phyloP scores from a whole-genome alignment of 768 basidiomycete genomes.

The Tylopilus balloui region DNA sequence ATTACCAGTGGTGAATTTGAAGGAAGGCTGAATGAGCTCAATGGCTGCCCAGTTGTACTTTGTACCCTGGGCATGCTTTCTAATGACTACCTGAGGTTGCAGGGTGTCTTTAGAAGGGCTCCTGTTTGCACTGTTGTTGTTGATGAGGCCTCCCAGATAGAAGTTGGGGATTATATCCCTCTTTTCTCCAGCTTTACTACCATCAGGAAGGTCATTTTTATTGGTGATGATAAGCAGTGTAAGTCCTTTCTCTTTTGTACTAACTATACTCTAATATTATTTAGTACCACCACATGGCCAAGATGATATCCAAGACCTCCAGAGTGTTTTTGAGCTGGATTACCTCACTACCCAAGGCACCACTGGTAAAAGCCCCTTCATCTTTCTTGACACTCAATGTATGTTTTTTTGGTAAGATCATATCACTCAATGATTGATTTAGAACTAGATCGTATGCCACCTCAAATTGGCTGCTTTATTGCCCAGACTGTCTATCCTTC shows the following conservation, averaged over 20 bases:
- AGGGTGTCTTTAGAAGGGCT: slow-evolving; percentile 19
- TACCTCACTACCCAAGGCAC: slow-evolving; percentile 43
- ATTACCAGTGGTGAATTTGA: slow-evolving; percentile 45
- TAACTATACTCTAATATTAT: slow-evolving; percentile 22
- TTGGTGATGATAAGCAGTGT: slow-evolving; percentile 70
- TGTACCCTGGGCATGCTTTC: slow-evolving; percentile 80
- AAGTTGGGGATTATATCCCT: slow-evolving; percentile 50
- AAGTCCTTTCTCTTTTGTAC: slow-evolving; percentile 26
- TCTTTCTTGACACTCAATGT: slow-evolving; percentile 77
- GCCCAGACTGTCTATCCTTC: slow-evolving; percentile 61
- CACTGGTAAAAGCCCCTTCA: slow-evolving; percentile 28
- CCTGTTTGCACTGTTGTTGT: slow-evolving; percentile 51
- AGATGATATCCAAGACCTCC: slow-evolving; percentile 57
- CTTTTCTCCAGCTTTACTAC: slow-evolving; percentile 29
- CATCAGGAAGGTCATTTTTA: slow-evolving; percentile 54
- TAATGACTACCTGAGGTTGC: slow-evolving; percentile 15
- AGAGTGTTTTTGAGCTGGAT: slow-evolving; percentile 74
- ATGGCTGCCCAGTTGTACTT: slow-evolving; percentile 54
- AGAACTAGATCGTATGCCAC: slow-evolving; percentile 73
- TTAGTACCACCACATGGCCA: slow-evolving; percentile 79
- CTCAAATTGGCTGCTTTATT: slow-evolving; percentile 70
- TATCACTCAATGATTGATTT: slow-evolving; percentile 1
- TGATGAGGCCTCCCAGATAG: slow-evolving; percentile 68
- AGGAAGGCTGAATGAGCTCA: slow-evolving; percentile 31
- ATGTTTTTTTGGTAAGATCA: slow-evolving; percentile 20